A percentile compares a stretch with the other conserved stretches of the same genome.
phyloP scores from a whole-genome alignment of 2,329 filamentous ascomycete species.

The Metarhizium guizhouense region DNA sequence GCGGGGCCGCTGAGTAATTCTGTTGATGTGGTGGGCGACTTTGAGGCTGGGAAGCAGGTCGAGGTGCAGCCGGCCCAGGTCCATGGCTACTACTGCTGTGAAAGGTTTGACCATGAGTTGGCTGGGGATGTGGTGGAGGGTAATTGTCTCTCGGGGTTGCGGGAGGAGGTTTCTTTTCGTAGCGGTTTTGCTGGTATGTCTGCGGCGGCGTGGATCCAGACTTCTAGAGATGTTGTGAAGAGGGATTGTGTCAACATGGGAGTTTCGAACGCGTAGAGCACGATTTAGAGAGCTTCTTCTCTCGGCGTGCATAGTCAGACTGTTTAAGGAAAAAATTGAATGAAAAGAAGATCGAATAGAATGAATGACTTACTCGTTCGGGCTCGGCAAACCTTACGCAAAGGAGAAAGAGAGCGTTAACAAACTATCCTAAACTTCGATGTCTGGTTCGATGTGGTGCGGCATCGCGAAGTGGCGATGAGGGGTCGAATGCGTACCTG shows the following conservation, averaged over 20 bases:
- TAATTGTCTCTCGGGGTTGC: conserved; percentile 9
- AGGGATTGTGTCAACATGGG: not conserved
- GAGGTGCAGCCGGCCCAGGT: conserved; percentile 14
- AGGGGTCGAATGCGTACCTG: conserved; percentile 50
- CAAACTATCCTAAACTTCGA: not conserved
- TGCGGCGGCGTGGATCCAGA: conserved; percentile 19
- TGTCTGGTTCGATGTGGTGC: not conserved
- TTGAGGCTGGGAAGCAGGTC: conserved; percentile 20
- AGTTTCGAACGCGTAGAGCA: not conserved
- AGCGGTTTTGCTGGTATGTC: conserved; percentile 24
- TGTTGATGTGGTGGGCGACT: conserved; percentile 31
- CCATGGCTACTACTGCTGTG: not conserved
- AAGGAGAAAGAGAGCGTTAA: not conserved
- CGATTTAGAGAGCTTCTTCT: not conserved
- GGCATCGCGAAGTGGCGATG: not conserved
- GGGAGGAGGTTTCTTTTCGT: conserved; percentile 40
- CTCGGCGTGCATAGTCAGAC: not conserved
- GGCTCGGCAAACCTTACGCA: conserved; percentile 62
- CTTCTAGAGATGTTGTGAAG: conserved; percentile 20
- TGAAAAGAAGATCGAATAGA: too few relatives aligned
- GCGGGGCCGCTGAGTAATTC: conserved; percentile 55
- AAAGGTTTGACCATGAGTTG: conserved; percentile 1
- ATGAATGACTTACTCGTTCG: conserved; percentile 46
- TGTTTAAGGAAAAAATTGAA: not conserved
- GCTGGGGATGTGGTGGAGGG: conserved; percentile 1